These are phyloP conservation scores for Mycena galopus DNA, from an alignment of 768 basidiomycete species.

Conservation along the genomic window DNA sequence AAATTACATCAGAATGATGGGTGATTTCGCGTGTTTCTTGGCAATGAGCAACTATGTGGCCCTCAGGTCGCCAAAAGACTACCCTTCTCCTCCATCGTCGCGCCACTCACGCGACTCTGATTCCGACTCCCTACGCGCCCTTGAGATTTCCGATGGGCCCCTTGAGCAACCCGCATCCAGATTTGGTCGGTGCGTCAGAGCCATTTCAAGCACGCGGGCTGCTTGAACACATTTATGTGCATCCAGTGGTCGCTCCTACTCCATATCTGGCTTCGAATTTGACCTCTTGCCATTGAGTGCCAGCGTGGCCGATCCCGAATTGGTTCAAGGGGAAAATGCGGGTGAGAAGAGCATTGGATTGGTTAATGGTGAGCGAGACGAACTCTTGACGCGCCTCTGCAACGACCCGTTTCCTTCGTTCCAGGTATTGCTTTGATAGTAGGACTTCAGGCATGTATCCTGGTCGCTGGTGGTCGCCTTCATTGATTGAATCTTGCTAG, in stretches of 20 bases:
- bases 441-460: conserved; percentile 74
- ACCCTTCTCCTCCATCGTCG: conserved; percentile 55
- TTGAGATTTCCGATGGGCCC: conserved; percentile 82
- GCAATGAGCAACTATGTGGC: conserved; percentile 62
- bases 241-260: conserved; percentile 69
- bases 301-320: conserved; percentile 80
- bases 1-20: not conserved
- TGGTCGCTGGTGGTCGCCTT: not conserved
- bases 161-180: conserved; percentile 44
- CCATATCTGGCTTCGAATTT: conserved; percentile 83
- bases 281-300: conserved; percentile 83
- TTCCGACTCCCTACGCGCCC: conserved; percentile 75
- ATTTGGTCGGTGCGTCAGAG: conserved; percentile 50
- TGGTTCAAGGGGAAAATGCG: conserved; percentile 55
- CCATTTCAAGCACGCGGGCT: not conserved
- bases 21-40: conserved; percentile 38
- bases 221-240: not conserved
- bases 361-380: conserved; percentile 72
- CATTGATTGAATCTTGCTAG: conserved; percentile 47
- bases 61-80: conserved; percentile 56
- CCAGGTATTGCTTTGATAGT: conserved; percentile 89
- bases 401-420: not conserved
- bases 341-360: conserved; percentile 82
- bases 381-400: not conserved
- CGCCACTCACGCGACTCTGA: conserved; percentile 72